Base-by-base conservation (phyloP, 805 yeast species). In the Wickerhamiella shivajii region DNA sequence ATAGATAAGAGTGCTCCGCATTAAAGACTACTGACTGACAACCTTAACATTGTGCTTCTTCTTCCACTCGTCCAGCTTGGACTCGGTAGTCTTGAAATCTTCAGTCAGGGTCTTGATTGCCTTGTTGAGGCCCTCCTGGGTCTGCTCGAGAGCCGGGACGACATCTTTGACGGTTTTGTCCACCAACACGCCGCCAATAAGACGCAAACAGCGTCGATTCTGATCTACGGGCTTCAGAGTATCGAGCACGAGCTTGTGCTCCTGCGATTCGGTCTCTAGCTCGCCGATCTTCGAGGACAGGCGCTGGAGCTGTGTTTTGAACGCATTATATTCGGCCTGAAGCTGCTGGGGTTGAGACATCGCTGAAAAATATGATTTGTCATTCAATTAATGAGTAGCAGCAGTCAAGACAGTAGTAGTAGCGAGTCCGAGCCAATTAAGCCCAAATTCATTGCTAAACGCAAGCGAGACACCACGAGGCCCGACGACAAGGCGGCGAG, bases 151-250 rank as follows among this genome's bases (percentile, higher is more conserved):
- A 8, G 74, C 63, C 9, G 74, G 75, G 3, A 66, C 56, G 3
- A 85, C 90, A 25, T 79, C 83, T n/a, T 66, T 74, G 4, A 83
- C 90, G 3, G 74, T 66, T 43, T 79, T 75, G 49, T 84, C 92
- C 12, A 85, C 78, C 20, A 87, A 63, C 3, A 85, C 93, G 7
- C 94, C 92, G 17, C 95, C 96, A 20, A 87, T 69, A 95, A 90
- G 83, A 47, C 93, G 72, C 58, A 73, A 84, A 49, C 96, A 83
- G 50, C 75, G 74, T 40, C 98, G 69, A 28, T 66, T 71, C 2
- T 45, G 41, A 16, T 74, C 72, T 7, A 71, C 60, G 1, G 56
- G 59, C 27, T 54, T 42, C 19, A 78, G 55, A 2, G 87, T 74
- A 14, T 63, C 67, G 10, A 75, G 46, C 1, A 78, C 90, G 12